phyloP scores from a whole-genome alignment of 495 filamentous ascomycete genomes.

The Endocarpon pusillum region DNA sequence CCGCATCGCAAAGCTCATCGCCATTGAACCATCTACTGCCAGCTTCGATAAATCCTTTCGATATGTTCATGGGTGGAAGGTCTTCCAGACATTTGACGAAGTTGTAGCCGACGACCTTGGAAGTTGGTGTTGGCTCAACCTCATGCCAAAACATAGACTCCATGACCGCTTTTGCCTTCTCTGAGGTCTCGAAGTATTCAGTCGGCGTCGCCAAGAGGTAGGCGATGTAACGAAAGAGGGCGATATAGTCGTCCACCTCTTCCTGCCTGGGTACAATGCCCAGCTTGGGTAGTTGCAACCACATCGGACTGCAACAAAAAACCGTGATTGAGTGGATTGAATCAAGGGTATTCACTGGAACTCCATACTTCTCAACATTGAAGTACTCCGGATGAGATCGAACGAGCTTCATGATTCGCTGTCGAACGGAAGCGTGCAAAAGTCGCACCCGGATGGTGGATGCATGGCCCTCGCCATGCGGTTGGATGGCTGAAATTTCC shows the following conservation, averaged over 20 bases:
- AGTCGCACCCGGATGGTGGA: constrained; percentile 53
- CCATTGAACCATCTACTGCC: constrained; percentile 34
- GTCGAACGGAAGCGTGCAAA: constrained; percentile 51
- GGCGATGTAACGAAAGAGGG: constrained; percentile 53
- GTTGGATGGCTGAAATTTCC: constrained; percentile 41
- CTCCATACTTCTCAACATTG: constrained; percentile 33
- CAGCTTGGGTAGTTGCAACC: constrained; percentile 47
- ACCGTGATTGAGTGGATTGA: constrained; percentile 44
- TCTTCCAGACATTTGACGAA: constrained; percentile 42
- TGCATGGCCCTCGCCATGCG: constrained; percentile 43
- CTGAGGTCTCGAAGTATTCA: constrained; percentile 33
- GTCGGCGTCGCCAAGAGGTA: constrained; percentile 47
- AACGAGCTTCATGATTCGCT: constrained; percentile 42
- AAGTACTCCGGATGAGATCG: constrained; percentile 37
- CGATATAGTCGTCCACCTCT: constrained; percentile 48
- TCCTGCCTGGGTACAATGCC: constrained; percentile 39
- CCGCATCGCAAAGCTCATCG: constrained; percentile 29
- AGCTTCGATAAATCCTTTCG: constrained; percentile 23
- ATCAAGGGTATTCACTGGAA: constrained; percentile 59
- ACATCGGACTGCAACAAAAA: constrained; percentile 48
- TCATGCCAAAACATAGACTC: constrained; percentile 43
- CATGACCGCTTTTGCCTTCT: constrained; percentile 37
- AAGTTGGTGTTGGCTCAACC: constrained; percentile 39
- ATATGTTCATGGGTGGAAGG: constrained; percentile 36
- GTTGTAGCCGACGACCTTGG: constrained; percentile 45